Evolutionary conservation across 2,329 filamentous ascomycete genomes (phyloP).

Genomic region (Rhexocercosporidium sp.): DNA sequence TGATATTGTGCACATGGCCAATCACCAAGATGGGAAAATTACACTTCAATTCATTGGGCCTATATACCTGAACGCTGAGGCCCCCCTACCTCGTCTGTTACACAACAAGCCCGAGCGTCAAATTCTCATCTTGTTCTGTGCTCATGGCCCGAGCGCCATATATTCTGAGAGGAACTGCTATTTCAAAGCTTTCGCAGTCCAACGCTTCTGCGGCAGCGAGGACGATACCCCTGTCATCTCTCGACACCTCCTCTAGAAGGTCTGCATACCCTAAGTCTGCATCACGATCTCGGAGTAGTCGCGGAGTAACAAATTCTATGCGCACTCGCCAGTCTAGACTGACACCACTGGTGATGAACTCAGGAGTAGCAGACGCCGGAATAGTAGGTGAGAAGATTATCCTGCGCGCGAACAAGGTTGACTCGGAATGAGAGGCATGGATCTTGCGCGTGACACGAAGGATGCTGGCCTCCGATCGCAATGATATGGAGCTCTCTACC

Average conservation of each 20-base stretch:
- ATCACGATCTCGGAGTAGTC: conserved; percentile 48
- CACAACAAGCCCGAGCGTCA: conserved; percentile 37
- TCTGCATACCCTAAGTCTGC: conserved; percentile 44
- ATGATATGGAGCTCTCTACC: conserved; percentile 78
- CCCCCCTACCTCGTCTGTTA: conserved; percentile 12
- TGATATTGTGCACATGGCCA: no score
- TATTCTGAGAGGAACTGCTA: conserved; percentile 81
- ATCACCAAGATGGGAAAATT: not conserved
- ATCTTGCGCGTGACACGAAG: conserved; percentile 84
- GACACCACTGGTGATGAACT: conserved; percentile 89
- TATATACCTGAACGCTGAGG: not conserved
- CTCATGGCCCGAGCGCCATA: conserved; percentile 61
- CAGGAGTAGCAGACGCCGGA: conserved; percentile 82
- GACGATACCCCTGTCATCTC: conserved; percentile 79
- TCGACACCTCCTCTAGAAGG: conserved; percentile 79
- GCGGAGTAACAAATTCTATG: conserved; percentile 90
- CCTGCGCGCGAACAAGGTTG: conserved; percentile 78
- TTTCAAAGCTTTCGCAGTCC: conserved; percentile 88
- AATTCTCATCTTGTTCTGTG: conserved; percentile 35
- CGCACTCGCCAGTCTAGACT: conserved; percentile 86
- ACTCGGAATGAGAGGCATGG: conserved; percentile 79
- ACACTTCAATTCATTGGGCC: not conserved
- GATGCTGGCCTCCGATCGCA: conserved; percentile 85
- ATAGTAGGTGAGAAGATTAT: conserved; percentile 84
- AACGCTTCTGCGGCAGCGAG: conserved; percentile 79